Base-by-base conservation (phyloP, 805 yeast species). In the Yamadazyma sp. region DNA sequence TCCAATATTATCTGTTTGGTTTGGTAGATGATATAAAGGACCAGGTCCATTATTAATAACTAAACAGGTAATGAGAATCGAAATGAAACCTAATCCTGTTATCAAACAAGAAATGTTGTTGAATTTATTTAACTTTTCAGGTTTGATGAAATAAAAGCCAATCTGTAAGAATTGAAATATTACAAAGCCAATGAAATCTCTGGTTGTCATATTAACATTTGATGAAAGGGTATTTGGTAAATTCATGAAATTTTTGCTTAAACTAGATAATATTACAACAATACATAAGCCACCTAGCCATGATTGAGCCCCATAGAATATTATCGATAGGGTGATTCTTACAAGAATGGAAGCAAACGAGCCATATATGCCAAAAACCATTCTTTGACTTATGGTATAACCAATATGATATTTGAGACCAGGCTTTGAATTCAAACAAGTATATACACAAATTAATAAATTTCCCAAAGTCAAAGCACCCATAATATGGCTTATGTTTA, bases 391-490 rank as follows among this genome's bases (percentile, higher is more conserved):
- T 8, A 74, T 60, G 3, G 78, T 65, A 43, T 60, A 75, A 1
- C 78, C 77, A 27, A 75, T 58, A 49, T 73, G 77, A 58, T 68
- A 74, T 30, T 70, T 65, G 12, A 55, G 49, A 28, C 80, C 80
- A 0, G 72, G 75, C 33, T 58, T 62, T 13, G 75, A 66, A 47
- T 72, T 73, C 9, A 71, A 61, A 24, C 69, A 44, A 11, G 78
- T 70, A 38, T 67, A 62, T 4, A 58, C 12, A 27, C 69, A 55
- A 11, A 75, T 70, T 11, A 75, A 42, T 4, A 67, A 44, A 49
- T 73, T 75, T 21, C 74, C 78, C n/a, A 75, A 43, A 22, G 68
- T 58, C 30, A 62, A 58, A 14, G 67, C 60, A 7, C 72, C 70
- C 49, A 75, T 63, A 6, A 73, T 60, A 32, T 72, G 70, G 4